Conservation (phyloP, 768 basidiomycete genomes). For the Imleria badia region DNA sequence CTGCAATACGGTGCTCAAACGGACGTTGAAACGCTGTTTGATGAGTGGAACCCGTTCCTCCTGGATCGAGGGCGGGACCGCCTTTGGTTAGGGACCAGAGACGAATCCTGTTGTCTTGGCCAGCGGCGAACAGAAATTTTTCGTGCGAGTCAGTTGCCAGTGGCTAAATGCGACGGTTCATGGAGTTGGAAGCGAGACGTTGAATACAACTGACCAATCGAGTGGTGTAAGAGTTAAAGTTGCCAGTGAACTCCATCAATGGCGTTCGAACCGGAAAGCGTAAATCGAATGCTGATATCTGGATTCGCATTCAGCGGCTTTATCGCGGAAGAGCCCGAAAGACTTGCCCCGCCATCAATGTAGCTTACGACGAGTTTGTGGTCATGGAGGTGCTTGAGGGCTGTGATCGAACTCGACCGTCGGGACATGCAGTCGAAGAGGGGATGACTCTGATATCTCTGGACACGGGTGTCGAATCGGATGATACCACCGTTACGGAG, state of each 20-base stretch:
- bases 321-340: background rate
- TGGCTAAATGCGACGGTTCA: constrained; percentile 45
- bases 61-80: constrained; percentile 24
- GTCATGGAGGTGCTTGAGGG: constrained; percentile 49
- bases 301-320: background rate
- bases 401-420: constrained; percentile 48
- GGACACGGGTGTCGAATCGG: constrained; percentile 56
- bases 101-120: constrained; percentile 62
- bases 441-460: constrained; percentile 35
- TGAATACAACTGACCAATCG: constrained; percentile 45
- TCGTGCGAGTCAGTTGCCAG: constrained; percentile 56
- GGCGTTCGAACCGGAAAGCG: constrained; percentile 52
- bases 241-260: constrained; percentile 48
- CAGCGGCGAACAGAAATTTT: constrained; percentile 65
- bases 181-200: background rate
- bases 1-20: constrained; percentile 41
- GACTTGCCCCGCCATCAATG: constrained; percentile 58
- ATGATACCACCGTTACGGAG: constrained; percentile 58
- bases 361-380: constrained; percentile 56
- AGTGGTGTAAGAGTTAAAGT: constrained; percentile 53
- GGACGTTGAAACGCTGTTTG: constrained; percentile 33
- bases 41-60: background rate
- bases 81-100: constrained; percentile 69
- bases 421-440: constrained; percentile 40
- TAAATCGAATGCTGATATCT: constrained; percentile 65